phyloP scores from a whole-genome alignment of 208 protist genomes.

The Polymyxa betae region DNA sequence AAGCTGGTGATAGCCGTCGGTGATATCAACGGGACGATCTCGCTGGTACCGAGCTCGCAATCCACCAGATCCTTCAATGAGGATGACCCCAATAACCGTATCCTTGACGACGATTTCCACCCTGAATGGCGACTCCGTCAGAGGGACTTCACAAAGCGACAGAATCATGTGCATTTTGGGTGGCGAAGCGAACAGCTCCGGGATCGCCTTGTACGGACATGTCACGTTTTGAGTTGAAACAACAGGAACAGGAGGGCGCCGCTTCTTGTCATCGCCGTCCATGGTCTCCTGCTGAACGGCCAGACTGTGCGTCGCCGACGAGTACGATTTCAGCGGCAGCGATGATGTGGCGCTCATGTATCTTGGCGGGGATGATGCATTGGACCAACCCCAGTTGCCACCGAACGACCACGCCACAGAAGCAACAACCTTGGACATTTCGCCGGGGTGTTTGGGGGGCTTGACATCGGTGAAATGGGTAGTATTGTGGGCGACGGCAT shows the following conservation, averaged over 20 bases:
- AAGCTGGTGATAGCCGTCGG: not conserved
- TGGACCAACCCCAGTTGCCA: not conserved
- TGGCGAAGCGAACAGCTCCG: not conserved
- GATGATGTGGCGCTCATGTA: not conserved
- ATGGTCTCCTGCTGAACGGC: conserved; percentile 15
- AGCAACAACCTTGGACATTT: not conserved
- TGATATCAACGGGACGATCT: conserved; percentile 29
- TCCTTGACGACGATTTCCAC: conserved; percentile 11
- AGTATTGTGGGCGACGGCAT: not conserved
- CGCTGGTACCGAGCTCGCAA: not conserved
- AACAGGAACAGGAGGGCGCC: not conserved
- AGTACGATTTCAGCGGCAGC: not conserved
- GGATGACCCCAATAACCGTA: not conserved
- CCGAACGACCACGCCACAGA: not conserved
- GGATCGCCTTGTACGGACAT: not conserved
- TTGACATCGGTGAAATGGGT: not conserved
- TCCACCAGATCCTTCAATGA: conserved; percentile 6
- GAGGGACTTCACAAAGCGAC: conserved; percentile 42
- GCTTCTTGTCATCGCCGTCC: not conserved
- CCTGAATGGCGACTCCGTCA: not conserved
- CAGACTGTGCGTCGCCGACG: not conserved
- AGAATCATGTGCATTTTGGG: conserved; percentile 10
- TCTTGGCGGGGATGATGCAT: not conserved
- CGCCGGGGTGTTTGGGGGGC: not conserved
- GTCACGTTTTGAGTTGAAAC: not conserved